These are phyloP conservation scores for Gardenia jasminoides DNA, from an alignment of 257 asterid species.

Conservation along the genomic window DNA sequence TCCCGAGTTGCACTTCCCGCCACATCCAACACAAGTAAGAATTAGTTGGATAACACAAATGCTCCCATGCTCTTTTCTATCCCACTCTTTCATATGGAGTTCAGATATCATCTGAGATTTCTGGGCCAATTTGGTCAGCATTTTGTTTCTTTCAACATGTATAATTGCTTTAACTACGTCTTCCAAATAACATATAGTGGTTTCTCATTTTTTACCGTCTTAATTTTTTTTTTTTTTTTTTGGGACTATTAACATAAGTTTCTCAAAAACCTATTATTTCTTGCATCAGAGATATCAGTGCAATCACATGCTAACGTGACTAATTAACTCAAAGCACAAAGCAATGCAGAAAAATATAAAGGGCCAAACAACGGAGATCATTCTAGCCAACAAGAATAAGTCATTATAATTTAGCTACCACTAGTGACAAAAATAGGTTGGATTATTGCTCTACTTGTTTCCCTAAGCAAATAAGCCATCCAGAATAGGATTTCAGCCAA, in stretches of 20 bases:
- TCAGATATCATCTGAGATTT: not conserved
- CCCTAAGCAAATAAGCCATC: not conserved
- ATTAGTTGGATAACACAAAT: not conserved
- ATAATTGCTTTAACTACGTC: not conserved
- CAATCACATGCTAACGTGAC: not conserved
- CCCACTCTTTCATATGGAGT: not conserved
- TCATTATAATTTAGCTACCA: not conserved
- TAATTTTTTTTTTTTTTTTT: too few relatives aligned
- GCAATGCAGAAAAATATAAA: slow-evolving; percentile 2
- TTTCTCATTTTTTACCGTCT: not conserved
- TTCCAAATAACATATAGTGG: not conserved
- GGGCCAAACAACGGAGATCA: not conserved
- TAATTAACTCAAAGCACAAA: not conserved
- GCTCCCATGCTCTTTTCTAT: not conserved
- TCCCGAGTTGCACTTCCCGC: not conserved
- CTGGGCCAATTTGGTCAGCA: not conserved
- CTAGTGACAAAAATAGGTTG: not conserved
- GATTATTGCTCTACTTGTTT: not conserved
- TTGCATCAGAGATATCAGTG: not conserved
- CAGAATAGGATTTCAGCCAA: not conserved
- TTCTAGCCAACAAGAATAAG: not conserved
- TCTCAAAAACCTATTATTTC: not conserved
- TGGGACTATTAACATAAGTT: not conserved
- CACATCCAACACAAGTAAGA: not conserved
- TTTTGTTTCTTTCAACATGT: not conserved